Percentiles rank a stretch among this genome's conserved stretches.
Conservation (phyloP, 2,329 filamentous ascomycete species). For the Pseudocercospora eumusae region DNA sequence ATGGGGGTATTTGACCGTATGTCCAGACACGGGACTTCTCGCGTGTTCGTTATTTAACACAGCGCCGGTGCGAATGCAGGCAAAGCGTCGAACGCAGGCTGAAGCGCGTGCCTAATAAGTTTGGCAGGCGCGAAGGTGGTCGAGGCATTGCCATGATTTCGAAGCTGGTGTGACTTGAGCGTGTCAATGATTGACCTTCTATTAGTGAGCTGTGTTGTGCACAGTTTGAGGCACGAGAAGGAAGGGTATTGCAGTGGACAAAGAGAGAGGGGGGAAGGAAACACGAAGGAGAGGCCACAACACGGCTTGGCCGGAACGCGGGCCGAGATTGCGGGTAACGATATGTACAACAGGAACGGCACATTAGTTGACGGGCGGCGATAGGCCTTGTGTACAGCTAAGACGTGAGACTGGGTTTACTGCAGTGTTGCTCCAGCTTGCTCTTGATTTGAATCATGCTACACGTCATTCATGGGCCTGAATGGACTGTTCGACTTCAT, state of each 20-base stretch:
- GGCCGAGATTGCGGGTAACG: not conserved
- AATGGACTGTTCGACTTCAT: not conserved
- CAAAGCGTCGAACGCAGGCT: no score
- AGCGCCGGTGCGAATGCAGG: no score
- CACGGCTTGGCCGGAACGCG: not conserved
- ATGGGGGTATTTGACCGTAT: slow-evolving; percentile 1
- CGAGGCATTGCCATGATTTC: not conserved
- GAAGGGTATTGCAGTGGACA: not conserved
- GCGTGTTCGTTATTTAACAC: no score
- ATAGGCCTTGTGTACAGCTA: not conserved
- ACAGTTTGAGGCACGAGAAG: not conserved
- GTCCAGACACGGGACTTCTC: not conserved
- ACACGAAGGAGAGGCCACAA: not conserved
- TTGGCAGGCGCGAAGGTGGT: not conserved
- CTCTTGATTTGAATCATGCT: not conserved
- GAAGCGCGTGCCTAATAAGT: no score
- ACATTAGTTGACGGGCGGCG: not conserved
- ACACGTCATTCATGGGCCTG: not conserved
- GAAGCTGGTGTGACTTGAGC: not conserved
- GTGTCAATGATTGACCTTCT: not conserved
- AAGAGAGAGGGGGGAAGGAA: not conserved
- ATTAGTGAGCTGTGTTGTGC: not conserved
- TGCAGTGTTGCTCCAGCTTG: no score
- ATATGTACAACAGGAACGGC: not conserved
- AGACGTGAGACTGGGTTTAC: no score